A percentile compares a stretch with the other conserved stretches of the same genome.
Conservation (phyloP, 345 rosid genomes). For the Aquilaria malaccensis region DNA sequence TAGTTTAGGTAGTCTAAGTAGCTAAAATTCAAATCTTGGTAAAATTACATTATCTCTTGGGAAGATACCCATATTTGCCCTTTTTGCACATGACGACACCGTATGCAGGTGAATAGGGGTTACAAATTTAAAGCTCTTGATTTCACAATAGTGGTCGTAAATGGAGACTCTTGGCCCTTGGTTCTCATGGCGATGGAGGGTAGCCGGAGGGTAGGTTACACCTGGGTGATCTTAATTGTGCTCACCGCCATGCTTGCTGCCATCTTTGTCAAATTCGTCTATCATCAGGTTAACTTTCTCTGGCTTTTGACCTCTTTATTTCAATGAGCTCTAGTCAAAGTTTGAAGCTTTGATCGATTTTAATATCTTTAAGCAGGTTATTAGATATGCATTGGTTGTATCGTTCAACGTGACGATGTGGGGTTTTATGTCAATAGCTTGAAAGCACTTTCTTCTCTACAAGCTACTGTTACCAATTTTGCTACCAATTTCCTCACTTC, state of each 20-base stretch:
- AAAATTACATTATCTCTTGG: too few species aligned
- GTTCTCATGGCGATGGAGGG: slow-evolving; percentile 14
- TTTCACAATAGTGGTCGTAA: too few species aligned
- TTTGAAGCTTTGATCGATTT: neutral
- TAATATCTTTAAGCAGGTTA: slow-evolving; percentile 30
- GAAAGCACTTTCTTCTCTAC: slow-evolving; percentile 77
- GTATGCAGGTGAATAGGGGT: too few species aligned
- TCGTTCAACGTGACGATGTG: slow-evolving; percentile 74
- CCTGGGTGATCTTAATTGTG: slow-evolving; percentile 66
- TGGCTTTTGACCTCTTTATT: neutral
- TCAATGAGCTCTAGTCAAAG: neutral
- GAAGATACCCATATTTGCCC: too few species aligned
- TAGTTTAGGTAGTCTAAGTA: too few species aligned
- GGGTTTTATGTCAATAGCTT: slow-evolving; percentile 88
- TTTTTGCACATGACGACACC: too few species aligned
- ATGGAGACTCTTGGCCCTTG: neutral
- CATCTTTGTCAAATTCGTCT: slow-evolving; percentile 64
- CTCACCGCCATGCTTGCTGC: slow-evolving; percentile 73
- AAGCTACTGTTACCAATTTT: slow-evolving; percentile 83
- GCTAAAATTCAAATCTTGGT: too few species aligned
- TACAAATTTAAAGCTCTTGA: too few species aligned
- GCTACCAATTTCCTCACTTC: slow-evolving; percentile 81
- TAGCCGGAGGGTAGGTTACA: slow-evolving; percentile 36
- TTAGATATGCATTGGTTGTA: slow-evolving; percentile 52
- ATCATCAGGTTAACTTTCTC: slow-evolving; percentile 29